Evolutionary conservation across 1,139 yeast genomes (phyloP), one percentile per base, ranked within the genome.

Genomic region (Nakaseomyces kungkrabaensis): DNA sequence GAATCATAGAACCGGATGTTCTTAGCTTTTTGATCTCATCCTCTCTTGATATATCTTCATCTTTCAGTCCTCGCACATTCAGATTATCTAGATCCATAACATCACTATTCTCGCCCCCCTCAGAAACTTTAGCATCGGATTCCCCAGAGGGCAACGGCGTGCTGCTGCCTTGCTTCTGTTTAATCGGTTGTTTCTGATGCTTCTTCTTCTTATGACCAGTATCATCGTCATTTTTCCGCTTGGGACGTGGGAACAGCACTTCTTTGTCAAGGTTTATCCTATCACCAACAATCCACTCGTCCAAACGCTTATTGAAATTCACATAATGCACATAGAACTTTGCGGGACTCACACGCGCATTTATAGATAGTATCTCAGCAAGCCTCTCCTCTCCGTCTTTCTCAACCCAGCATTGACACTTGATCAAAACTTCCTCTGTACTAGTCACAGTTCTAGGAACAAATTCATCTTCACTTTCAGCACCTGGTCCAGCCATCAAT

Each of bases 1-100:
- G 98, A 6, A 95, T 86, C 98, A 94, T 92, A 1, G 97, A 90
- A 2, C 98, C 98, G 29, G 95, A 76, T 0, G 96, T 89, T 59
- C 98, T 75, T 53, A 94, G 74, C 65, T 88, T 88, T 61, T 90
- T 89, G 56, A 92, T 85, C 67, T 92, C 98, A 56, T 89, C 96
- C 59, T 88, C 97, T 51, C 96, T 72, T 45, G 85, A 80, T 37
- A 85, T 77, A 52, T 82, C 87, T 57, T 83, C 89, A 50, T 79
- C 68, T 49, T 75, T 76, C 33, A 82, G 64, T 38, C 96, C 95
- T 67, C 89, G 94, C 8, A 88, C 95, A 59, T 88, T 84, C 59
- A 88, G 74, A 60, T 87, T 76, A 59, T 87, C 97, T 58, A 89
- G 73, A 68, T 90, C 97, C 86, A 89, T 78, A 54, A 84, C 83